Conservation (phyloP, 805 yeast genomes). For the Maudiozyma barnettii region DNA sequence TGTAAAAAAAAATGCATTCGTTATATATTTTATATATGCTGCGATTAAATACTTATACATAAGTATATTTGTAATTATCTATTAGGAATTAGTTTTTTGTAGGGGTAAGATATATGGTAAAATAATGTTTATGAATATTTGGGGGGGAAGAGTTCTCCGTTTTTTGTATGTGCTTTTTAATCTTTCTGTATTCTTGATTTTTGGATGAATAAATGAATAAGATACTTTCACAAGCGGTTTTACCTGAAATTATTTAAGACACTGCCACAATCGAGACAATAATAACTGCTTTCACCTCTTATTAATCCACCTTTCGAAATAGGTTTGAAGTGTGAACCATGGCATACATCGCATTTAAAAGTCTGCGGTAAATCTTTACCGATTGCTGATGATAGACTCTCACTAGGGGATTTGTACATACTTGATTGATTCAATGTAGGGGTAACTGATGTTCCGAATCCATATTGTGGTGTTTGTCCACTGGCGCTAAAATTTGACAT, state of each 20-base stretch:
- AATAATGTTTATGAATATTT: too few species aligned
- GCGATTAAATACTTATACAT: too few species aligned
- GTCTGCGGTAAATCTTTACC: neutral
- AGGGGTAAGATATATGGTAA: too few species aligned
- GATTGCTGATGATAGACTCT: neutral
- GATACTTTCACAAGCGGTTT: neutral
- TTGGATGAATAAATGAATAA: neutral
- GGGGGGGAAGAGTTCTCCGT: too few species aligned
- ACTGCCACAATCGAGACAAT: constrained; percentile 13
- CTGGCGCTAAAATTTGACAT: neutral
- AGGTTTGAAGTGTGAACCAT: constrained; percentile 8
- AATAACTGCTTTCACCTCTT: constrained; percentile 4
- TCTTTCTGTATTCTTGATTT: too few species aligned
- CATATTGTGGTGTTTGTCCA: neutral
- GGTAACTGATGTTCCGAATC: neutral
- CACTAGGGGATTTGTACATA: neutral
- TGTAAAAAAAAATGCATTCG: too few species aligned
- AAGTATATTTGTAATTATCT: neutral
- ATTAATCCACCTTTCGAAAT: constrained; percentile 3
- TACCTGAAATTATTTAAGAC: constrained; percentile 13
- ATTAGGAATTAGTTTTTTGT: neutral
- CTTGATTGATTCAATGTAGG: neutral
- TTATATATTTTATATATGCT: too few species aligned
- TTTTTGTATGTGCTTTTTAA: too few species aligned
- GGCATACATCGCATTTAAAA: constrained; percentile 10